Percentiles rank a stretch among this genome's conserved stretches.
Evolutionary conservation across 805 yeast species (phyloP).

Genomic region (Myxozyma geophila): DNA sequence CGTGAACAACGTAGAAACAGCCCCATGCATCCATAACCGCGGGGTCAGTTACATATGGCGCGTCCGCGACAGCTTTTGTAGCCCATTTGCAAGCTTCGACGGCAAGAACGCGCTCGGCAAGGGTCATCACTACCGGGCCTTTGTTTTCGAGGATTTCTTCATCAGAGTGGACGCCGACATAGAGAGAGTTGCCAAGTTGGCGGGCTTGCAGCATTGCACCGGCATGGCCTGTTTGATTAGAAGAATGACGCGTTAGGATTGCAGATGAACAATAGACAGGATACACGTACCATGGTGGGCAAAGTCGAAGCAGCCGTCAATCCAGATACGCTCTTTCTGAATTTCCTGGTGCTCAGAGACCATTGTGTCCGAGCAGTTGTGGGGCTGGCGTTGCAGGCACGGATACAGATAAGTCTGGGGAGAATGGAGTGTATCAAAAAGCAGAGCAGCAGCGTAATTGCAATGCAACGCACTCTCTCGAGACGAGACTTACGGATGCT

Average conservation of each 20-base stretch:
- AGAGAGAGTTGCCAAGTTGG: constrained; percentile 72
- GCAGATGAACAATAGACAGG: not conserved
- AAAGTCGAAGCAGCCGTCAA: constrained; percentile 98
- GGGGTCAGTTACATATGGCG: constrained; percentile 94
- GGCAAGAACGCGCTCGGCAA: constrained; percentile 78
- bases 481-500: too few relatives aligned
- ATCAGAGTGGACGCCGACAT: constrained; percentile 91
- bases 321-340: constrained; percentile 68
- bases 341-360: constrained; percentile 20
- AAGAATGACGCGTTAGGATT: not conserved
- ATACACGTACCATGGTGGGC: constrained; percentile 79
- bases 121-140: constrained; percentile 92
- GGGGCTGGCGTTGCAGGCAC: not conserved
- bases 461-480: too few relatives aligned
- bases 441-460: too few relatives aligned
- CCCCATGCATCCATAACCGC: constrained; percentile 70
- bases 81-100: constrained; percentile 93
- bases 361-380: constrained; percentile 4
- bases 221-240: constrained; percentile 62
- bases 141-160: constrained; percentile 81
- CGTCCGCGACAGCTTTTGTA: constrained; percentile 67
- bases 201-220: constrained; percentile 96
- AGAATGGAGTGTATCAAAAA: not conserved
- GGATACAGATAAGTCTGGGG: not conserved
- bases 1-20: constrained; percentile 94